These are phyloP conservation scores for Stagonosporopsis rhizophila DNA, from an alignment of 2,329 filamentous ascomycete species.

Conservation along the genomic window DNA sequence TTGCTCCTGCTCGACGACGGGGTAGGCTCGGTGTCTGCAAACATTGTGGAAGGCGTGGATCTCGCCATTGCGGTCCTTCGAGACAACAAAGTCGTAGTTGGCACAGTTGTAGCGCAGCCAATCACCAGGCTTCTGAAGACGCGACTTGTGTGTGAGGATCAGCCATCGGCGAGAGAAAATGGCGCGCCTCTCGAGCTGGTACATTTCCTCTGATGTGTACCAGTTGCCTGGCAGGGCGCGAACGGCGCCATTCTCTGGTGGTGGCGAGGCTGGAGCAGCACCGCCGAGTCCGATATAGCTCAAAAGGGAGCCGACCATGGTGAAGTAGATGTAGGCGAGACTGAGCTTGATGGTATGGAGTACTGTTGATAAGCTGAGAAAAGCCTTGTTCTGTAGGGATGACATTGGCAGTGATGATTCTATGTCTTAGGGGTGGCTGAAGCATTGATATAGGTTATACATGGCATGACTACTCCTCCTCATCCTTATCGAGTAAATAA, in stretches of 20 bases:
- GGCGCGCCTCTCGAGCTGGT: slow-evolving; percentile 57
- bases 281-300: slow-evolving; percentile 38
- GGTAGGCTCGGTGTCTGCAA: slow-evolving; percentile 55
- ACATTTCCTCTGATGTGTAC: slow-evolving; percentile 53
- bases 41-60: slow-evolving; percentile 56
- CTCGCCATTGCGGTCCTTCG: slow-evolving; percentile 47
- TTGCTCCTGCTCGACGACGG: slow-evolving; percentile 48
- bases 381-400: slow-evolving; percentile 17
- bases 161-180: slow-evolving; percentile 65
- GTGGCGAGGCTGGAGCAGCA: slow-evolving; percentile 18
- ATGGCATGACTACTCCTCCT: slow-evolving; percentile 21
- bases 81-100: slow-evolving; percentile 53
- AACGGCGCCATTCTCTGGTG: slow-evolving; percentile 38
- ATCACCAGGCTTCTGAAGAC: slow-evolving; percentile 61
- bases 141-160: slow-evolving; percentile 61
- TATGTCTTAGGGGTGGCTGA: slow-evolving; percentile 1
- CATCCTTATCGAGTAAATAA: slow-evolving; percentile 37
- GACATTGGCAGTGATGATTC: slow-evolving; percentile 12
- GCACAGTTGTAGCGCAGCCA: slow-evolving; percentile 60
- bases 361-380: slow-evolving; percentile 18
- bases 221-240: slow-evolving; percentile 53
- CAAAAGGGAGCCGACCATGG: slow-evolving; percentile 37
- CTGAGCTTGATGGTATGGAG: slow-evolving; percentile 8
- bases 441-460: slow-evolving; percentile 33
- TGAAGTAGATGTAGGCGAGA: slow-evolving; percentile 17